A percentile compares a stretch with the other conserved stretches of the same genome.
Evolutionary conservation across 2,329 filamentous ascomycete species (phyloP).

Genomic region (Torrubiellomyces zombiae): DNA sequence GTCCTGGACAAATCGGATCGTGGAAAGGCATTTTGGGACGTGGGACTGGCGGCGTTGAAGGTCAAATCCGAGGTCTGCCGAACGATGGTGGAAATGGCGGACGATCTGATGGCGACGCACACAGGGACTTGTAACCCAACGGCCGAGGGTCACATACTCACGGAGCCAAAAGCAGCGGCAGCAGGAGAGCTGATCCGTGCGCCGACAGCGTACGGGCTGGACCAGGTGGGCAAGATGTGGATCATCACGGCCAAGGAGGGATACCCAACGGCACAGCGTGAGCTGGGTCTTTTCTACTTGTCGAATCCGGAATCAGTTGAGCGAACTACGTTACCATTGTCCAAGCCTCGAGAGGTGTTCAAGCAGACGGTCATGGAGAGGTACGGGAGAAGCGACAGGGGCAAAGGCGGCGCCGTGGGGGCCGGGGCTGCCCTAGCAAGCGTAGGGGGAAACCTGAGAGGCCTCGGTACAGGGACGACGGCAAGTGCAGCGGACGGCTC

Average conservation of each 20-base stretch:
- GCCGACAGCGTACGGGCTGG: slow-evolving; percentile 49
- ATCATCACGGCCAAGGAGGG: slow-evolving; percentile 90
- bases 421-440: slow-evolving; percentile 9
- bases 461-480: slow-evolving; percentile 7
- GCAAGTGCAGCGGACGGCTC: slow-evolving; percentile 8
- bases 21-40: slow-evolving; percentile 77
- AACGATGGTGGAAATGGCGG: slow-evolving; percentile 52
- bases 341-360: slow-evolving; percentile 75
- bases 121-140: slow-evolving; percentile 41
- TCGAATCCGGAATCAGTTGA: slow-evolving; percentile 76
- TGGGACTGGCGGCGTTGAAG: slow-evolving; percentile 71
- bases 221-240: slow-evolving; percentile 77
- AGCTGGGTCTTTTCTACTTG: slow-evolving; percentile 84
- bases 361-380: slow-evolving; percentile 71
- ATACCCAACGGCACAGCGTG: slow-evolving; percentile 65
- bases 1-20: slow-evolving; percentile 45
- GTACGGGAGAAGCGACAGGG: slow-evolving; percentile 27
- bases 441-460: slow-evolving; percentile 8
- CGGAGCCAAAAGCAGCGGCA: slow-evolving; percentile 16
- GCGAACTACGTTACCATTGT: slow-evolving; percentile 67
- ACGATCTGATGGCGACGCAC: slow-evolving; percentile 41
- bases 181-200: slow-evolving; percentile 28
- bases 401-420: slow-evolving; percentile 9
- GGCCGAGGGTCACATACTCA: slow-evolving; percentile 13
- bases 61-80: slow-evolving; percentile 78